Base-by-base conservation (phyloP, 2,329 filamentous ascomycete species). In the Epichloe festucae region DNA sequence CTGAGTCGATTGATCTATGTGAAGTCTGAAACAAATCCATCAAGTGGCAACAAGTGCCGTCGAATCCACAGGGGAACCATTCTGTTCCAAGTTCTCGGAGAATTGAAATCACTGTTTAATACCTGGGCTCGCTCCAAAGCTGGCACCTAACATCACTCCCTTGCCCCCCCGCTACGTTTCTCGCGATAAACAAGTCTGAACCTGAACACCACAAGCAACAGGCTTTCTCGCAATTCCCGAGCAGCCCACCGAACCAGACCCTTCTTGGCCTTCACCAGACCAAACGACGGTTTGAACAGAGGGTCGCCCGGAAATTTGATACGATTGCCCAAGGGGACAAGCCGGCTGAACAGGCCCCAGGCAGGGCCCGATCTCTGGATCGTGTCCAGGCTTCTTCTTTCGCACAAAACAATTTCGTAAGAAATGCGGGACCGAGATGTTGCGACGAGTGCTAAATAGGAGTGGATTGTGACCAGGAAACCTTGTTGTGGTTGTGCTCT, bases 401-500 rank as follows among this genome's bases (percentile, higher is more conserved):
- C 27, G 15, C 12, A 3, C 45, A 51, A 62, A 58, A 17, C 51
- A 59, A 4, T 58, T 55, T 1, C 62, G 34, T 2, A 57, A 50
- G 38, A 62, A 57, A 3, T 62, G 57, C 4, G 59, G 52, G 15
- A 54, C 55, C 41, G 49, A 27, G 4, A 67, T 52, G 51, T 61
- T 58, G 54, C 65, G 53, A 17, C 56, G 59, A n/a, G 64, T 67
- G 46, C 63, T 63, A 58, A 68, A 66, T 42, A 61, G 59, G 39
- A 68, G 67, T 17, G 65, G 65, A 51, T 66, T 68, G 19, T 57
- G 59, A 31, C 52, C 53, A 7, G 50, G 47, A 11, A 50, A 19
- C 5, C 45, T 50, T 15, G 38, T 42, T n/a, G 23, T 35, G 5
- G 14, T 19, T 14, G 46, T 6, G 17, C 3, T n/a, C 8, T 45